Conservation (phyloP, 306 rosid genomes). For the Lablab purpureus region DNA sequence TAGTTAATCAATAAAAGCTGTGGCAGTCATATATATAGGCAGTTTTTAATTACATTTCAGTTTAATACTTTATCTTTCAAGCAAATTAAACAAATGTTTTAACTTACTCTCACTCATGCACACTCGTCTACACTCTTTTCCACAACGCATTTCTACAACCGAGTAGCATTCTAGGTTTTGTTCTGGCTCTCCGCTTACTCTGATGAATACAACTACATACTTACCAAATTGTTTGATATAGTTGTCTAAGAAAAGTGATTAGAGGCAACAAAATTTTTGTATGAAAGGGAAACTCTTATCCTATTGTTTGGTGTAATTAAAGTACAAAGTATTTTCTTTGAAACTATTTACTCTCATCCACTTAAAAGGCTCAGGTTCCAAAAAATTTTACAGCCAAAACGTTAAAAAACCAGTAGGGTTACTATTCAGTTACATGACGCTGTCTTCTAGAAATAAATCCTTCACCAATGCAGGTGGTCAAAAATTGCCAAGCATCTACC, state of each 20-base stretch:
- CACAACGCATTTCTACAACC: background rate
- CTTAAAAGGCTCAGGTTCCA: background rate
- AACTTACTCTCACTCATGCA: background rate
- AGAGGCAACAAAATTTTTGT: background rate
- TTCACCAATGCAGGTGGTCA: constrained; percentile 74
- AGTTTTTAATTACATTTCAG: constrained; percentile 24
- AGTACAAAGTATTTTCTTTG: background rate
- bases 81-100: background rate
- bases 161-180: background rate
- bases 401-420: background rate
- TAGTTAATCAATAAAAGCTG: constrained; percentile 10
- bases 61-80: constrained; percentile 1
- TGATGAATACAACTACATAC: background rate
- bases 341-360: background rate
- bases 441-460: constrained; percentile 23
- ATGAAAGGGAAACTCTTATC: background rate
- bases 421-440: constrained; percentile 9
- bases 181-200: background rate
- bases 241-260: background rate
- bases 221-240: background rate
- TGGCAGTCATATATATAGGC: constrained; percentile 6
- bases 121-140: background rate
- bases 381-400: background rate
- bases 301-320: background rate
- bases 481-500: constrained; percentile 90